phyloP scores from a whole-genome alignment of 345 rosid species.

The Pistacia vera region DNA sequence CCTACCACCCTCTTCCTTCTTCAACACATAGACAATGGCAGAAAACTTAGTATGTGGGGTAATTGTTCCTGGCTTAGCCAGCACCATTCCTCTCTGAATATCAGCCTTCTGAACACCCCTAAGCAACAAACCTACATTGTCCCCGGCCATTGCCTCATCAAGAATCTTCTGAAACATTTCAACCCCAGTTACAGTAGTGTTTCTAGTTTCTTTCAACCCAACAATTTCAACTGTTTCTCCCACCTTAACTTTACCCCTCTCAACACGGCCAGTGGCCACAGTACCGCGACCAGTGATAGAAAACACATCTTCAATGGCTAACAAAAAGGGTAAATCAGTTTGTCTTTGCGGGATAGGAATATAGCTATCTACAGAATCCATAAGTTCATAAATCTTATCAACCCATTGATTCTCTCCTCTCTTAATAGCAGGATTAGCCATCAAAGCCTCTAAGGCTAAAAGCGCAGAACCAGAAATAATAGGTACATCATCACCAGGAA shows the following conservation, averaged over 20 bases:
- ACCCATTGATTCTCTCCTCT: constrained; percentile 91
- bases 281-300: constrained; percentile 94
- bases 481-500: constrained; percentile 86
- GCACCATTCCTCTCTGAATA: constrained; percentile 95
- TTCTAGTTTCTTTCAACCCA: constrained; percentile 86
- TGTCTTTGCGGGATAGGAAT: constrained; percentile 86
- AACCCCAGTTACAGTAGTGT: constrained; percentile 70
- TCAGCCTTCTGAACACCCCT: constrained; percentile 87
- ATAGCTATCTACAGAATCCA: constrained; percentile 85
- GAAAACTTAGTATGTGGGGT: constrained; percentile 76
- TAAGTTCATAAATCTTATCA: constrained; percentile 85
- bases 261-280: constrained; percentile 87
- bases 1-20: constrained; percentile 99
- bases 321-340: constrained; percentile 80
- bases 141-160: constrained; percentile 91
- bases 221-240: constrained; percentile 84
- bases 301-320: constrained; percentile 90
- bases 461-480: constrained; percentile 85
- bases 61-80: constrained; percentile 83
- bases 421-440: constrained; percentile 63
- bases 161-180: constrained; percentile 93
- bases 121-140: constrained; percentile 88
- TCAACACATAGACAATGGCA: constrained; percentile 85
- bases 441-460: constrained; percentile 76
- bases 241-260: constrained; percentile 75